phyloP scores from a whole-genome alignment of 805 yeast genomes.

The Yamadazyma scolyti region DNA sequence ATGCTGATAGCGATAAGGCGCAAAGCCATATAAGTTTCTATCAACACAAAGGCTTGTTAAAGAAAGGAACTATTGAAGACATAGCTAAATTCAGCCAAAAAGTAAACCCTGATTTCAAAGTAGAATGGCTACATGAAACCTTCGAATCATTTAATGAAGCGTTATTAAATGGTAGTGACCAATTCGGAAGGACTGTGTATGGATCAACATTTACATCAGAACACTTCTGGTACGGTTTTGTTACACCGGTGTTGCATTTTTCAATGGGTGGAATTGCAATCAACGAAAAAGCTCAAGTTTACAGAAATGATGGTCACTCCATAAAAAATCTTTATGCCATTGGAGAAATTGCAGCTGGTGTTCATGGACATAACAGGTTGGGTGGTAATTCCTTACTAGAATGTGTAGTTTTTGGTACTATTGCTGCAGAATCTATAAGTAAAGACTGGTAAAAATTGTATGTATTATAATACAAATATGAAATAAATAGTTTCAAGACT shows the following conservation, averaged over 20 bases:
- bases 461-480: too few species aligned
- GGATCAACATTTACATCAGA: constrained; percentile 15
- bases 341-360: constrained; percentile 45
- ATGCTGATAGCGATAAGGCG: constrained; percentile 42
- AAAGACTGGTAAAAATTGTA: too few species aligned
- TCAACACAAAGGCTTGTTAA: constrained; percentile 22
- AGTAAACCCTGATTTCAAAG: constrained; percentile 12
- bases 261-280: constrained; percentile 70
- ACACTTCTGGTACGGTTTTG: constrained; percentile 43
- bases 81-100: constrained; percentile 10
- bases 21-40: constrained; percentile 52
- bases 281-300: constrained; percentile 42
- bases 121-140: constrained; percentile 8
- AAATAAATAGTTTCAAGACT: too few species aligned
- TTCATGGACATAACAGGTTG: constrained; percentile 42
- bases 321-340: constrained; percentile 43
- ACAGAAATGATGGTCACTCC: constrained; percentile 21
- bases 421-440: constrained; percentile 7
- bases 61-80: constrained; percentile 19
- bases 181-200: constrained; percentile 19
- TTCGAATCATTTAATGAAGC: constrained; percentile 14
- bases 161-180: constrained; percentile 18
- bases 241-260: constrained; percentile 63
- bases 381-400: constrained; percentile 44
- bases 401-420: constrained; percentile 34